Evolutionary conservation across 106 monocot species (phyloP).

Genomic region (Allium fistulosum): DNA sequence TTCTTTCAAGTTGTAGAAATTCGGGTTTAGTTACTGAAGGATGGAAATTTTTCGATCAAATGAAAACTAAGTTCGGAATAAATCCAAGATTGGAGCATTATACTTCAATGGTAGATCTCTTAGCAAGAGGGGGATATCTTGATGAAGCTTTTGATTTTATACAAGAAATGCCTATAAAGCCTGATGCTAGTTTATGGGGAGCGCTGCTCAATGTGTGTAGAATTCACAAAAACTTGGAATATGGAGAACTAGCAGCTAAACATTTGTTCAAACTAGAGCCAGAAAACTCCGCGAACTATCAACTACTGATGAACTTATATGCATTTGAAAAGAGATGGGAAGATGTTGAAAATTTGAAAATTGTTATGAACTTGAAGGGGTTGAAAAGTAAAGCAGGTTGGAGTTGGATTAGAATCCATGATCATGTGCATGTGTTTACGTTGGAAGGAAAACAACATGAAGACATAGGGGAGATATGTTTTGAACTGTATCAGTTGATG

Average conservation of each 20-base stretch:
- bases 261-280: constrained; percentile 43
- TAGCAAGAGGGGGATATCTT: constrained; percentile 45
- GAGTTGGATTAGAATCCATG: constrained; percentile 28
- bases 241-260: constrained; percentile 35
- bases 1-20: constrained; percentile 53
- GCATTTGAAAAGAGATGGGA: constrained; percentile 33
- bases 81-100: constrained; percentile 50
- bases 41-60: constrained; percentile 41
- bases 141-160: constrained; percentile 61
- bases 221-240: constrained; percentile 33
- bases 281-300: constrained; percentile 47
- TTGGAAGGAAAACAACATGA: constrained; percentile 39
- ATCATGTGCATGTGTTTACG: constrained; percentile 35
- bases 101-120: constrained; percentile 58
- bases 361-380: constrained; percentile 29
- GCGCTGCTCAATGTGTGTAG: constrained; percentile 40
- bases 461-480: constrained; percentile 42
- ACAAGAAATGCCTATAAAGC: constrained; percentile 35
- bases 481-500: constrained; percentile 31
- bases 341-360: constrained; percentile 39
- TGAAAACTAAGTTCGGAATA: constrained; percentile 25
- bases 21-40: constrained; percentile 39
- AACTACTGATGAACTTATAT: constrained; percentile 50
- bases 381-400: constrained; percentile 28
- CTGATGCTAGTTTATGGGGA: constrained; percentile 44